Evolutionary conservation across 768 basidiomycete species (phyloP), one percentile per base, ranked within the genome.

Genomic region (Psilocybe azurescens): DNA sequence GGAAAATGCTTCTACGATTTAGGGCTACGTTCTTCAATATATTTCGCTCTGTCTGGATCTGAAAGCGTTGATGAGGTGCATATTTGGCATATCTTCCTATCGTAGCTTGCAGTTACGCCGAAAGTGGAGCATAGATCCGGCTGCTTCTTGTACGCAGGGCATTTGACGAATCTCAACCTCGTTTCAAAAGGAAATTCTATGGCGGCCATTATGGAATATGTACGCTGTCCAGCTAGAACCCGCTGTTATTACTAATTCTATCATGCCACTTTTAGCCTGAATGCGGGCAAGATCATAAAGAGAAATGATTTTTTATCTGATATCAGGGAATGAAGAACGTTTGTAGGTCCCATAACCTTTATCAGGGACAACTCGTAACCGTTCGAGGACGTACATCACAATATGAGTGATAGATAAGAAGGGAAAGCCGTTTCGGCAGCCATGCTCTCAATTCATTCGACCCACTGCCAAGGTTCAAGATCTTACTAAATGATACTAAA

Each of bases 401-500:
- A 38, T 54, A 39, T 9, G 20, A 38, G 54, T 59, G 58, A 59
- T 56, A 56, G 58, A 63, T 63, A 59, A 56, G 62, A 63, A 53
- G 58, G 58, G 58, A 56, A 56, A 56, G 54, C 49, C 38, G 38
- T 39, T 50, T 28, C 62, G 53, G 55, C 50, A 63, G 55, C 49
- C 62, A 63, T 55, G 50, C 62, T 52, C 56, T 63, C 62, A 58
- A 58, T 63, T 63, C 53, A 63, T 59, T 55, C 51, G 58, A 30
- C 6, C 39, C 20, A 29, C 8, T 49, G 62, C 57, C 52, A 63
- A 47, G 48, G 3, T 33, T 60, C 55, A n/a, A 56, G 55, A 44
- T 29, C 55, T 14, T 44, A n/a, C 55, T 56, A 56, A 56, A 56
- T 47, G 52, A 36, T 53, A 16, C 52, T 53, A 53, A 53, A 33